Percentiles rank a stretch among this genome's conserved stretches.
These are phyloP conservation scores for Parachaetomium inaequale DNA, from an alignment of 495 filamentous ascomycete genomes.

Conservation along the genomic window DNA sequence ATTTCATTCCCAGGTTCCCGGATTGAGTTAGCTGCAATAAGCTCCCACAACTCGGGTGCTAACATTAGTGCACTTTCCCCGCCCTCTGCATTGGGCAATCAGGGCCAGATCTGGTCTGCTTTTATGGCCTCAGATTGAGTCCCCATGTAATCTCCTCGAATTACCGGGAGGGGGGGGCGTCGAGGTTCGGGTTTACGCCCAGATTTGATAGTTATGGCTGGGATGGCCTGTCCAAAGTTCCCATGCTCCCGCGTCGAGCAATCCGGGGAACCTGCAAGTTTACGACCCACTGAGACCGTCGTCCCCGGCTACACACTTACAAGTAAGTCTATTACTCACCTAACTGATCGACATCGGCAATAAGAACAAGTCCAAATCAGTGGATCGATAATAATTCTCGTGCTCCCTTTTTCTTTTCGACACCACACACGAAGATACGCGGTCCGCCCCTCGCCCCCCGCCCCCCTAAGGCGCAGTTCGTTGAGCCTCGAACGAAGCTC, in stretches of 20 bases:
- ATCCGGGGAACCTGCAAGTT: neutral
- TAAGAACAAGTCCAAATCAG: no score
- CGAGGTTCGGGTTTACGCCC: neutral
- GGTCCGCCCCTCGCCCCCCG: no score
- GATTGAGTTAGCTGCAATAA: slow-evolving; percentile 9
- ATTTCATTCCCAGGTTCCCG: slow-evolving; percentile 6
- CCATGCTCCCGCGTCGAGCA: neutral
- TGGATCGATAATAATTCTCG: no score
- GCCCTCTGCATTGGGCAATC: neutral
- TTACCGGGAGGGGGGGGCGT: slow-evolving; percentile 2
- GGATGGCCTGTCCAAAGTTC: neutral
- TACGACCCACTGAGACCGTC: neutral
- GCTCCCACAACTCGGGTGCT: neutral
- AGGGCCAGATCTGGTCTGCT: no score
- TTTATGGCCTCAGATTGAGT: neutral
- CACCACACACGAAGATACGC: no score
- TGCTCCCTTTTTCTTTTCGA: neutral
- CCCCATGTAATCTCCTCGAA: neutral
- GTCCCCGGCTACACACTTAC: neutral
- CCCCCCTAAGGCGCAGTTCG: neutral
- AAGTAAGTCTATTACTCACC: no score
- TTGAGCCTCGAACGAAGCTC: neutral
- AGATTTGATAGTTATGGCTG: neutral
- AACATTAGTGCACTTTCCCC: neutral
- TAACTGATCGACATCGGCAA: no score